A percentile compares a stretch with the other conserved stretches of the same genome.
Evolutionary conservation across 2,329 filamentous ascomycete genomes (phyloP).

Genomic region (Fusarium buxicola): DNA sequence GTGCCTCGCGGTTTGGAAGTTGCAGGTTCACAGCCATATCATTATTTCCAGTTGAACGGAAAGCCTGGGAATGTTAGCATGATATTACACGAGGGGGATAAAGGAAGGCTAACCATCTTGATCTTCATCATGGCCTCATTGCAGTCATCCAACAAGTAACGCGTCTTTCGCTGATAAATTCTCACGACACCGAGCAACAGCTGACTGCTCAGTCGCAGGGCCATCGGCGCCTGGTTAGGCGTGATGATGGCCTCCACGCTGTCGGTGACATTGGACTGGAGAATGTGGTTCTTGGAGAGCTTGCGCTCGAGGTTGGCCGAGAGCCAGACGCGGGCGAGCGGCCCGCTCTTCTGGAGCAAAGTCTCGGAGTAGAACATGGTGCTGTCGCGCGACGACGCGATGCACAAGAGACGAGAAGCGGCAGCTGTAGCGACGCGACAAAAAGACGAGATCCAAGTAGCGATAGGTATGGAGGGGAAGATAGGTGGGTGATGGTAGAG

Average conservation of each 20-base stretch:
- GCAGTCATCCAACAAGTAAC: constrained; percentile 96
- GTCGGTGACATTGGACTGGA: constrained; percentile 94
- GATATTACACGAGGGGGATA: neutral
- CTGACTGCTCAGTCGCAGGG: constrained; percentile 92
- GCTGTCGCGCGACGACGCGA: constrained; percentile 49
- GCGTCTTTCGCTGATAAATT: constrained; percentile 97
- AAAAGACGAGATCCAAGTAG: constrained; percentile 17
- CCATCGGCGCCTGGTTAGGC: constrained; percentile 92
- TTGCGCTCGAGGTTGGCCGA: constrained; percentile 99
- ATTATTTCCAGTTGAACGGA: constrained; percentile 93
- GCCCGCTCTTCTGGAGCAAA: constrained; percentile 95
- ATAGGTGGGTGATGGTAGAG: constrained; percentile 30
- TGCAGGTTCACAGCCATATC: constrained; percentile 89
- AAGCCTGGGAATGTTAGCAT: constrained; percentile 73
- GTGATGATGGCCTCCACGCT: constrained; percentile 96
- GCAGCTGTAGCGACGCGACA: constrained; percentile 20
- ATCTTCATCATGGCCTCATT: constrained; percentile 98
- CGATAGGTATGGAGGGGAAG: constrained; percentile 28
- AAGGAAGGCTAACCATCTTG: constrained; percentile 79
- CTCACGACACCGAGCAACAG: constrained; percentile 93
- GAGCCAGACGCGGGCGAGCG: constrained; percentile 96
- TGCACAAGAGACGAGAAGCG: constrained; percentile 41
- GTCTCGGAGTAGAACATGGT: constrained; percentile 98
- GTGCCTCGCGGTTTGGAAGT: constrained; percentile 83
- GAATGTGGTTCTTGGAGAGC: constrained; percentile 94